phyloP scores from a whole-genome alignment of 2,329 filamentous ascomycete species.

The Helotiales sp. region DNA sequence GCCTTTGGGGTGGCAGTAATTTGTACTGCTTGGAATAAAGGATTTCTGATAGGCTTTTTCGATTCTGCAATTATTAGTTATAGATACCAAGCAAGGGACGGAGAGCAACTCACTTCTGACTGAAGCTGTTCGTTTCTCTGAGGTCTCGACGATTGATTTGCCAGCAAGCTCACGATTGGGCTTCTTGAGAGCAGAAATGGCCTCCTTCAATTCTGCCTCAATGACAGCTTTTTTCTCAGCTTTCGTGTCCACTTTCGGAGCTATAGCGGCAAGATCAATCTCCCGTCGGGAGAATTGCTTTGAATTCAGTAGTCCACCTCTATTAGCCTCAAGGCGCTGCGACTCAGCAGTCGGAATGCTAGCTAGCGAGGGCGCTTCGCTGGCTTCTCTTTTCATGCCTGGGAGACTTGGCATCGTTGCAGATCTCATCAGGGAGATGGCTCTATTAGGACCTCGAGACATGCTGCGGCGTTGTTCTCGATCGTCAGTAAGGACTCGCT shows the following conservation, averaged over 20 bases:
- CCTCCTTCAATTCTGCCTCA: conserved; percentile 70
- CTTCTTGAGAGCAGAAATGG: conserved; percentile 72
- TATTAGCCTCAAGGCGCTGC: conserved; percentile 37
- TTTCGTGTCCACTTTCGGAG: conserved; percentile 54
- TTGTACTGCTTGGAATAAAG: conserved; percentile 35
- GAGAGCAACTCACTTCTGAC: conserved; percentile 49
- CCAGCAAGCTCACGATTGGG: conserved; percentile 72
- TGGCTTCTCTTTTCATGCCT: conserved; percentile 67
- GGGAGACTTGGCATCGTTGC: conserved; percentile 62
- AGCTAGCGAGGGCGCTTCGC: conserved; percentile 56
- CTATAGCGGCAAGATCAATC: conserved; percentile 53
- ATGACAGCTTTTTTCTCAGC: conserved; percentile 65
- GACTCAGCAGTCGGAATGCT: conserved; percentile 47
- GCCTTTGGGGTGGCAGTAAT: conserved; percentile 36
- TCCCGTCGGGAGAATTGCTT: conserved; percentile 51
- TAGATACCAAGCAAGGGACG: not conserved
- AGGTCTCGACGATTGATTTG: conserved; percentile 65
- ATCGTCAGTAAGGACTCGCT: conserved; percentile 63
- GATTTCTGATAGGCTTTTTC: conserved; percentile 48
- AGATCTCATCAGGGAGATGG: conserved; percentile 66
- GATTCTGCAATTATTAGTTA: conserved; percentile 46
- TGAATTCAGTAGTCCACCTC: conserved; percentile 38
- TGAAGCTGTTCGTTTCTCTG: conserved; percentile 58
- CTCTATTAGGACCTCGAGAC: conserved; percentile 56
- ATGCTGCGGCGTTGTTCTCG: conserved; percentile 51